Base-by-base conservation (phyloP, 2,329 filamentous ascomycete species). In the Sporothrix euskadiensis region DNA sequence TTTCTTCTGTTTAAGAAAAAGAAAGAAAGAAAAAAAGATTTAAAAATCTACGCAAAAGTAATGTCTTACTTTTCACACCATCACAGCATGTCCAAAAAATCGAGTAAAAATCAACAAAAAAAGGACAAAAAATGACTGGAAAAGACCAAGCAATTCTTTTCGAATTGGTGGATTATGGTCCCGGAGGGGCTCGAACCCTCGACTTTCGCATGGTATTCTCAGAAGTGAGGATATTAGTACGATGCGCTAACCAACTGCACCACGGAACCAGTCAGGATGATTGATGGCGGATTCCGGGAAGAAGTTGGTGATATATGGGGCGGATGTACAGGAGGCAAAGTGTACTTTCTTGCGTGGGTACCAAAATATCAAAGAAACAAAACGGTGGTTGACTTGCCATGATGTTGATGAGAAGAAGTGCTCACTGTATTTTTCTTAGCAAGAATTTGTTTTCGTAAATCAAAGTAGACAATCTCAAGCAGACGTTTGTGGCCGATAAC, bases 171-270 rank as follows among this genome's bases (percentile, higher is more conserved):
- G 44, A 14, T 26, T 14, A 44, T 66, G 61, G 61, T 66, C 61
- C 61, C 61, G 61, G 61, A 66, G 61, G 61, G 61, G 61, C 61
- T 66, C 61, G 61, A 66, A 66, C 61, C 61, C 61, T 66, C 61
- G 61, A 66, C 61, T 66, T 66, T 66, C 61, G 61, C 61, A 66
- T 66, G 61, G 61, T 66, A 66, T 66, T 66, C 61, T 66, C 61
- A 41, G 61, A 66, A 19, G 61, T 47, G 61, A 66, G 61, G 61
- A 66, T 66, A 66, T 66, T 66, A 66, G 61, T 66, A 66, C 61
- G 61, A 66, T 66, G 61, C 61, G 61, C 61, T 66, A 66, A 66
- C 61, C 61, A 66, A 66, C 61, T 66, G 61, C 61, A 66, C 61
- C 61, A 66, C 61, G 61, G 61, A 66, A 66, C 61, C 61, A 66